These are phyloP conservation scores for Saturnispora saitoi DNA, from an alignment of 805 yeast species.

Conservation along the genomic window DNA sequence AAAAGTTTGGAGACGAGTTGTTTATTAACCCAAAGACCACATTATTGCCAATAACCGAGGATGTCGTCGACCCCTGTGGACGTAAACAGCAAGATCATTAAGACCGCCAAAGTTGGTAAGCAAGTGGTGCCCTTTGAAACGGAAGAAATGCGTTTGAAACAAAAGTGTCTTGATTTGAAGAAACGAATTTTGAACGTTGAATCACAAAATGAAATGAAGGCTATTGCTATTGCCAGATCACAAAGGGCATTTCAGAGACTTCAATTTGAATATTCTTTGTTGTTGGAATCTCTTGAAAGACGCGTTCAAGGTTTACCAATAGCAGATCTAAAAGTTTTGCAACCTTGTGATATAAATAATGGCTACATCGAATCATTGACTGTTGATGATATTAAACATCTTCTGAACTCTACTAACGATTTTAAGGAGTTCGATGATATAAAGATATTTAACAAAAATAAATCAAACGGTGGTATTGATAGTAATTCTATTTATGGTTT, in stretches of 20 bases:
- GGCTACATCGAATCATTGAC: constrained; percentile 23
- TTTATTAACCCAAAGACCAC: background rate
- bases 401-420: constrained; percentile 22
- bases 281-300: constrained; percentile 71
- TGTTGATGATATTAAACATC: constrained; percentile 21
- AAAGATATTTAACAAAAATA: background rate
- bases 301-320: constrained; percentile 30
- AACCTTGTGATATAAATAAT: constrained; percentile 21
- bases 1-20: background rate
- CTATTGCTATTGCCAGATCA: constrained; percentile 70
- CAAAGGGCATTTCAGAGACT: constrained; percentile 67
- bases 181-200: constrained; percentile 64
- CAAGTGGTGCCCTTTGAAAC: constrained; percentile 18
- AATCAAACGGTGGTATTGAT: background rate
- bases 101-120: constrained; percentile 6
- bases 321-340: constrained; percentile 19
- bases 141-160: constrained; percentile 33
- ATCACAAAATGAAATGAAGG: constrained; percentile 65
- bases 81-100: background rate
- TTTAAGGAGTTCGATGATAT: constrained; percentile 3
- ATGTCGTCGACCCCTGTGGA: background rate
- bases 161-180: constrained; percentile 66
- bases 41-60: background rate
- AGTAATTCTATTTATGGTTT: background rate
- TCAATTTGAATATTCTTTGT: constrained; percentile 72